Base-by-base conservation (phyloP, 495 filamentous ascomycete genomes). In the Stereocaulon alpinum region DNA sequence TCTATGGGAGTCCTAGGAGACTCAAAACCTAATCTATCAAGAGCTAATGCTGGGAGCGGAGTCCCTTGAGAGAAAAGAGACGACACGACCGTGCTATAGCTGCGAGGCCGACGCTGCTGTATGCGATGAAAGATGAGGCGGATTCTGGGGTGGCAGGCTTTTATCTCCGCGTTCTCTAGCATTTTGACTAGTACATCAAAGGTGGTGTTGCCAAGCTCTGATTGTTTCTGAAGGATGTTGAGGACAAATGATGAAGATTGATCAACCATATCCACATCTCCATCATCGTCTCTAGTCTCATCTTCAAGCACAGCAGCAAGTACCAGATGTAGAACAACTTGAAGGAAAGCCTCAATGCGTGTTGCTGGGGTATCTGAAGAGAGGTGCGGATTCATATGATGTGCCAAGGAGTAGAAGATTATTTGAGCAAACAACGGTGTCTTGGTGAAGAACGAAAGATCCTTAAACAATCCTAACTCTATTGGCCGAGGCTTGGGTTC, bases 361-460 rank as follows among this genome's bases (percentile, higher is more conserved):
- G 91, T 95, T 9, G 76, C 73, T 27, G 87, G 90, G 41, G 96
- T 86, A 29, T 73, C 77, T 4, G 87, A 85, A 0, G 84, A 88
- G 27, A 78, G 74, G 56, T 82, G 79, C 43, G 81, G 83, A 24
- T 81, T 79, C 18, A 91, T 72, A 6, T 84, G 78, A 67, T 92
- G 95, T 45, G 86, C 78, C 5, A 99, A 77, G 41, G 87, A 87
- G 70, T 92, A 91, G 70, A 89, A 92, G 40, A 96, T 83, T 54
- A 96, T 82, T 69, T 97, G 92, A 4, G 86, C 85, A 66, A 99
- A 99, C 58, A 97, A 75, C 50, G 85, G 79, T 6, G 86, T 91
- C 61, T 77, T 75, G 3, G 91, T 96, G 62, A 97, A 96, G 12
- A 76, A 73, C 9, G 86, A 72, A 24, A 97, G 80, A 53, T 84